phyloP scores from a whole-genome alignment of 805 yeast genomes.

The Lipomyces kockii region DNA sequence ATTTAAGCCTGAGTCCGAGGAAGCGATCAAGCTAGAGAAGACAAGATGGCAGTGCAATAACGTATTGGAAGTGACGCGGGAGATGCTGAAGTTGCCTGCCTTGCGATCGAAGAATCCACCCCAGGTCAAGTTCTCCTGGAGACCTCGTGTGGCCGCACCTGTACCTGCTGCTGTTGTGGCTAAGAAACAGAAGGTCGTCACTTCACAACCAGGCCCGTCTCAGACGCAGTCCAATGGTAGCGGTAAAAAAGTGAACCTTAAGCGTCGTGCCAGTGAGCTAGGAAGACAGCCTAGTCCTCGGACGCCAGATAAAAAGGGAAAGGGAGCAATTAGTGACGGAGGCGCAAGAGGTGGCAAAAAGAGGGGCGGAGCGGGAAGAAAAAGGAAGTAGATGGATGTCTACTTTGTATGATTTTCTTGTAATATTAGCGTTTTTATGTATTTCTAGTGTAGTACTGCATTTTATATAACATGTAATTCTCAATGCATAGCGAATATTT shows the following conservation, averaged over 20 bases:
- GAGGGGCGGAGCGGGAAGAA: slow-evolving; percentile 7
- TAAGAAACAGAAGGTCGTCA: not conserved
- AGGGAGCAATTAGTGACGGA: not conserved
- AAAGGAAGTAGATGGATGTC: not conserved
- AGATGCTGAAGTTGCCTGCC: slow-evolving; percentile 24
- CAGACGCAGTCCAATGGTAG: slow-evolving; percentile 5
- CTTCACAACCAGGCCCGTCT: not conserved
- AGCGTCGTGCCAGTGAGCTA: slow-evolving; percentile 19
- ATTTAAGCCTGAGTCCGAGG: not conserved
- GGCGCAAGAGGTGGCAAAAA: slow-evolving; percentile 7
- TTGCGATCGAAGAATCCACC: slow-evolving; percentile 30
- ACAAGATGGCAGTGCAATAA: slow-evolving; percentile 26
- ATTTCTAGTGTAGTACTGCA: not conserved
- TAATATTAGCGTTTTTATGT: not conserved
- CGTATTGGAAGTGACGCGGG: slow-evolving; percentile 23
- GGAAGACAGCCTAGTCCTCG: slow-evolving; percentile 3
- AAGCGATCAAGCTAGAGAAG: slow-evolving; percentile 8
- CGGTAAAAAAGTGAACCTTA: slow-evolving; percentile 11
- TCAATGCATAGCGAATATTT: not conserved
- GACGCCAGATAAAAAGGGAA: slow-evolving; percentile 12
- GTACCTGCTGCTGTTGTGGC: not conserved
- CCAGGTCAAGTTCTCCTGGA: slow-evolving; percentile 33
- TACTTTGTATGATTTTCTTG: not conserved
- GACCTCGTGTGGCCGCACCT: slow-evolving; percentile 16
- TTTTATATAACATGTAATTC: not conserved